These are phyloP conservation scores for Bidens hawaiensis DNA, from an alignment of 140 eudicot genomes.

Conservation along the genomic window DNA sequence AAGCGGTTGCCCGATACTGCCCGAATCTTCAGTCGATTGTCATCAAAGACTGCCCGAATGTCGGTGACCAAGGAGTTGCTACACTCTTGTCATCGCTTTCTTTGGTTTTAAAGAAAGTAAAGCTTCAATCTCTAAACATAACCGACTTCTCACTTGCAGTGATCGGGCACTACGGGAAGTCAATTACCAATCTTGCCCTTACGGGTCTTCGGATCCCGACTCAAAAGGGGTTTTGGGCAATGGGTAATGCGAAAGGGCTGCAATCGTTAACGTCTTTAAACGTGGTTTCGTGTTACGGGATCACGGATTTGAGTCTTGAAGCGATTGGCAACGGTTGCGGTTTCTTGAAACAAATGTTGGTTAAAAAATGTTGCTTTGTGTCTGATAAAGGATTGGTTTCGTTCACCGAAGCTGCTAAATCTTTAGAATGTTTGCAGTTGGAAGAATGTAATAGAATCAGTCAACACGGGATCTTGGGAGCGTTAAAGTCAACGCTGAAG, in stretches of 20 bases:
- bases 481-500: slow-evolving; percentile 54
- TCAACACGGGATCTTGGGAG: slow-evolving; percentile 57
- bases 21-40: slow-evolving; percentile 64
- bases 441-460: slow-evolving; percentile 84
- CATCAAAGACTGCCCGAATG: slow-evolving; percentile 66
- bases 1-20: slow-evolving; percentile 67
- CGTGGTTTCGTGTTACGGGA: slow-evolving; percentile 68
- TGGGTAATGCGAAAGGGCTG: slow-evolving; percentile 89
- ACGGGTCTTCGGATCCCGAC: slow-evolving; percentile 53
- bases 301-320: slow-evolving; percentile 67
- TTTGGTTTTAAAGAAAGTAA: slow-evolving; percentile 46
- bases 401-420: slow-evolving; percentile 46
- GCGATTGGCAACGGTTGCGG: slow-evolving; percentile 80
- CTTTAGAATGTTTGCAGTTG: slow-evolving; percentile 66
- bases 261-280: slow-evolving; percentile 42
- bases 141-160: slow-evolving; percentile 86
- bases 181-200: slow-evolving; percentile 62
- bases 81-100: slow-evolving; percentile 60
- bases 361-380: slow-evolving; percentile 69
- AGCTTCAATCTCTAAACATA: slow-evolving; percentile 58
- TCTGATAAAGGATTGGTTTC: slow-evolving; percentile 73
- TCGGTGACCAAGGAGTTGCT: slow-evolving; percentile 82
- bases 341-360: slow-evolving; percentile 54
- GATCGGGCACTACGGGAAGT: slow-evolving; percentile 81
- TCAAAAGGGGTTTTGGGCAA: slow-evolving; percentile 90